These are phyloP conservation scores for Pachysandra terminalis DNA, from an alignment of 164 flowering plant species.

Conservation along the genomic window DNA sequence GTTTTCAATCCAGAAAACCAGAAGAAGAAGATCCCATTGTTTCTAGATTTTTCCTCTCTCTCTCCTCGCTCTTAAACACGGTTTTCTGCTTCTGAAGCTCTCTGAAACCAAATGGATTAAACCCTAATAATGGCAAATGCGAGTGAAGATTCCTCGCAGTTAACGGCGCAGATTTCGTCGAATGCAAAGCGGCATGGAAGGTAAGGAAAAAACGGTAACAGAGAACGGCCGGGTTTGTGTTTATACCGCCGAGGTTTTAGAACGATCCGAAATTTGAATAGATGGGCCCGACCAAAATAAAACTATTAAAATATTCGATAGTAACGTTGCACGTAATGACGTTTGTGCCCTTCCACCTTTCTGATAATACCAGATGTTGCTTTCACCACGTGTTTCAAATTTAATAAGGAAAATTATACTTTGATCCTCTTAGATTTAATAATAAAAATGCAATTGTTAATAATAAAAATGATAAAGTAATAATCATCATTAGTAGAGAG, in stretches of 20 bases:
- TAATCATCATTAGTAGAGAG: no score
- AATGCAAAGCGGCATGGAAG: slow-evolving; percentile 21
- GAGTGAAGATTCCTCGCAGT: slow-evolving; percentile 4
- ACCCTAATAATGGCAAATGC: slow-evolving; percentile 20
- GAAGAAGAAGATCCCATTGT: neutral
- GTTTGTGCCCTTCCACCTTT: slow-evolving; percentile 9
- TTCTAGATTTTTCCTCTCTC: slow-evolving; percentile 11
- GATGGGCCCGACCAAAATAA: neutral
- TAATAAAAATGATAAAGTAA: no score
- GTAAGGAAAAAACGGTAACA: neutral
- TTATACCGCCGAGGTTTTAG: slow-evolving; percentile 8
- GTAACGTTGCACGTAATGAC: slow-evolving; percentile 5
- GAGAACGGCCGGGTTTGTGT: slow-evolving; percentile 3
- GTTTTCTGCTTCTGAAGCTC: neutral
- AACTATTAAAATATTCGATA: neutral
- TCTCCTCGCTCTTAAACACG: neutral
- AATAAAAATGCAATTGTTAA: no score
- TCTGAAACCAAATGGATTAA: slow-evolving; percentile 10
- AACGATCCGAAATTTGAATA: slow-evolving; percentile 10
- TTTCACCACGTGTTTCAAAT: slow-evolving; percentile 4
- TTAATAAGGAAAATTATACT: no score
- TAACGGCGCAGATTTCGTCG: slow-evolving; percentile 24
- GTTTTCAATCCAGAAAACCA: neutral
- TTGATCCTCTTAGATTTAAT: no score
- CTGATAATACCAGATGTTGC: neutral